Evolutionary conservation across 1,284 basidiomycete species (phyloP).

Genomic region (Anthracocystis walkeri): DNA sequence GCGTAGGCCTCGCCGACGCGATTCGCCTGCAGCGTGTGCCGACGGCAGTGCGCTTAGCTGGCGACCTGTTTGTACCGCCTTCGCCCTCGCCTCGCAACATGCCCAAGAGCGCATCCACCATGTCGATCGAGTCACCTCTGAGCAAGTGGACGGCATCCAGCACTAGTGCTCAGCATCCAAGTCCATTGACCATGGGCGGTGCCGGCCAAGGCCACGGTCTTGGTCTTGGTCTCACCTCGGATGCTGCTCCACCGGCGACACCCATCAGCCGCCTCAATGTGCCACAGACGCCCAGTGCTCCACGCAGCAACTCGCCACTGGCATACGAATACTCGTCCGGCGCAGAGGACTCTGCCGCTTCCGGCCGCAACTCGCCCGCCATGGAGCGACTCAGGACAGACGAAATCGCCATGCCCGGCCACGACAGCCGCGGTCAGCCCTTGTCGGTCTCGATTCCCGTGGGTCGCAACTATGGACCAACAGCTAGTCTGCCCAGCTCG

Average conservation of each 20-base stretch:
- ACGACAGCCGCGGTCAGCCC: conserved; percentile 38
- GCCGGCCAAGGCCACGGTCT: conserved; percentile 27
- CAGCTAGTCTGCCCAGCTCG: conserved; percentile 44
- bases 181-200: conserved; percentile 16
- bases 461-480: conserved; percentile 24
- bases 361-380: conserved; percentile 54
- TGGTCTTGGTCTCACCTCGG: conserved; percentile 38
- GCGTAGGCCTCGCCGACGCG: conserved; percentile 65
- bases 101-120: conserved; percentile 44
- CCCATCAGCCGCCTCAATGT: conserved; percentile 35
- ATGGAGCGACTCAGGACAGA: conserved; percentile 25
- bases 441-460: conserved; percentile 46
- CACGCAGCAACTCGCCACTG: conserved; percentile 49
- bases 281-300: conserved; percentile 53
- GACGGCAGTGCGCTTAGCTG: conserved; percentile 73
- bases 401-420: conserved; percentile 27
- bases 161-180: conserved; percentile 16
- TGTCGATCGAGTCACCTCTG: conserved; percentile 42
- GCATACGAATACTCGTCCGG: conserved; percentile 42
- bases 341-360: conserved; percentile 21
- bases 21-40: conserved; percentile 74
- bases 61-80: conserved; percentile 69
- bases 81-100: conserved; percentile 42
- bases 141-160: conserved; percentile 28
- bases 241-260: conserved; percentile 18